phyloP scores from a whole-genome alignment of 78 protist species.

The Pigoraptor vietnamica region DNA sequence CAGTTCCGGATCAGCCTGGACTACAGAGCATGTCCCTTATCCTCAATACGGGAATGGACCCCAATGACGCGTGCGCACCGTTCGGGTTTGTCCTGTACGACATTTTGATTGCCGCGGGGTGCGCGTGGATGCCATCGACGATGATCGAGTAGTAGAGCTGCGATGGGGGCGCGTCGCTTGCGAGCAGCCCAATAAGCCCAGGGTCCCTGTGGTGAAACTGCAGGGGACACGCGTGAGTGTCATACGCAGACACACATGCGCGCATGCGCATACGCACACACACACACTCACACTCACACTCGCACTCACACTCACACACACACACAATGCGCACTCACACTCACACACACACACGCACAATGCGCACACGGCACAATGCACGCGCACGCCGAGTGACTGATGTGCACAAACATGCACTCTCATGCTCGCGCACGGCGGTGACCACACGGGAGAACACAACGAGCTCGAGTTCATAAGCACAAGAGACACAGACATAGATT shows the following conservation, averaged over 20 bases:
- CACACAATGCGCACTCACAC: neutral
- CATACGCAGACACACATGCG: neutral
- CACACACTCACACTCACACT: neutral
- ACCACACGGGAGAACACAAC: no score
- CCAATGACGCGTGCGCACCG: no score
- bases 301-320: neutral
- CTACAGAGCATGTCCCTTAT: no score
- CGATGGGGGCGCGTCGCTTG: neutral
- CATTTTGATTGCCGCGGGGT: neutral
- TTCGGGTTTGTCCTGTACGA: neutral
- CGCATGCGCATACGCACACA: neutral
- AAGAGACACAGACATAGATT: neutral
- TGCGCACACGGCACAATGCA: neutral
- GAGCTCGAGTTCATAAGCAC: no score
- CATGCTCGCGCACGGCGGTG: neutral
- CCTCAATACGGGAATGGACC: no score
- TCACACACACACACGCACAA: neutral
- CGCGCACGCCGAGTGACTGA: no score
- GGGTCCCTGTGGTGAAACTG: conserved; percentile 12
- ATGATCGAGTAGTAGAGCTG: neutral
- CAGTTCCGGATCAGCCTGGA: no score
- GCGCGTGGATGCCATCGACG: neutral
- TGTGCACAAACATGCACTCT: neutral
- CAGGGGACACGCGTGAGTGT: no score
- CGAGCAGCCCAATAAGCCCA: neutral